Evolutionary conservation across 2,329 filamentous ascomycete genomes (phyloP), one percentile per base, ranked within the genome.

Genomic region (Trichoderma gracile): DNA sequence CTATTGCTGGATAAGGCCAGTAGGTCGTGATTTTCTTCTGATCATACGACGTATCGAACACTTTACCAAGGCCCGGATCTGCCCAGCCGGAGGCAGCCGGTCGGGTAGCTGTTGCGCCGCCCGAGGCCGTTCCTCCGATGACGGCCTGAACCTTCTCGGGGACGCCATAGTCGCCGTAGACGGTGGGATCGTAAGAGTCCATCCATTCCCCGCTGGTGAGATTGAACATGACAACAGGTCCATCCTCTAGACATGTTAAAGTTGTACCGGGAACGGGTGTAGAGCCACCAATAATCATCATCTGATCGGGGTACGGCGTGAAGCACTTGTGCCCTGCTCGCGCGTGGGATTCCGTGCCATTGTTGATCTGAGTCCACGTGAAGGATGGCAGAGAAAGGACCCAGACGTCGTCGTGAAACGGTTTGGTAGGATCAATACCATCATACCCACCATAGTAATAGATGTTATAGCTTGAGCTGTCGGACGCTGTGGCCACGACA

Each of bases 391-490:
- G 78, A 0, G 90, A 91, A 14, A 95, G 79, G 23, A 93, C 88
- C 90, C 90, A 95, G 73, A 94, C 89, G 53, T 91, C 89, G 66
- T 92, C 86, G 61, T 75, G 81, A 68, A 80, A 84, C 17, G 74
- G 66, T 0, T 76, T 65, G 0, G 50, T 58, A 0, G 65, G 30
- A 63, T 82, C 65, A 6, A 87, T 68, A 0, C 84, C 86, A 64
- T 86, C 77, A 71, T 89, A 93, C 0, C 92, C 92, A 17, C 90
- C 92, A 70, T 92, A 95, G 78, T 91, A 92, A 79, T 94, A 93
- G 56, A 96, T 88, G 72, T 93, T 93, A 75, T 89, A 91, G 65
- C 88, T 92, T 12, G 89, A 90, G 40, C 81, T 82, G 72, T 93
- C 90, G 50, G 86, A 80, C 15, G 91, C 88, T 0, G 86, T 80